These are phyloP conservation scores for Scutellaria galericulata DNA, from an alignment of 257 asterid genomes.

Conservation along the genomic window DNA sequence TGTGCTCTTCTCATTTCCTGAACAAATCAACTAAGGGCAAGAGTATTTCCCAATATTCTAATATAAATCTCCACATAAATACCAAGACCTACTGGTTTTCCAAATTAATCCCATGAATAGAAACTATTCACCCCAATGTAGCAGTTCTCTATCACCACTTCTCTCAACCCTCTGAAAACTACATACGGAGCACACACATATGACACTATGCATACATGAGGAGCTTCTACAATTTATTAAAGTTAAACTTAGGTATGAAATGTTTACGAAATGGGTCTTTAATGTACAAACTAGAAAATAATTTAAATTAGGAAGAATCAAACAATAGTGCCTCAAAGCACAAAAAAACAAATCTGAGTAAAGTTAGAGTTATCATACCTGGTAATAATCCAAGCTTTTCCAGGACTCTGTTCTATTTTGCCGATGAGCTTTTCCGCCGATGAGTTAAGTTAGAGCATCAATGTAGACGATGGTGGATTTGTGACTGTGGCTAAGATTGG, in stretches of 20 bases:
- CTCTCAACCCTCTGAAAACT: neutral
- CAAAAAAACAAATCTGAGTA: too few relatives aligned
- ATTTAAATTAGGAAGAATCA: neutral
- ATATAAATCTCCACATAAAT: neutral
- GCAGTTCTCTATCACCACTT: neutral
- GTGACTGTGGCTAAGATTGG: too few relatives aligned
- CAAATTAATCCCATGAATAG: too few relatives aligned
- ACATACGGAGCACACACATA: neutral
- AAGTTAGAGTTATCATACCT: too few relatives aligned
- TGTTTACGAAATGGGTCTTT: neutral
- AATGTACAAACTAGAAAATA: neutral
- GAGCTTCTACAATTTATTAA: too few relatives aligned
- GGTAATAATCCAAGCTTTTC: too few relatives aligned
- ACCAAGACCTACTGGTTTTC: neutral
- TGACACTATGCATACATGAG: neutral
- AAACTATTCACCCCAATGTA: neutral
- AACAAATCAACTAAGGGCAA: neutral
- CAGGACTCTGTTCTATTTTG: too few relatives aligned
- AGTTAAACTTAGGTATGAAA: neutral
- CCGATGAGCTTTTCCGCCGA: too few relatives aligned
- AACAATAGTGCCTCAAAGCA: neutral
- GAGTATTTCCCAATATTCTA: neutral
- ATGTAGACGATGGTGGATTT: too few relatives aligned
- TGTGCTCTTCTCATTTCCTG: neutral
- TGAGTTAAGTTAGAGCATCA: too few relatives aligned